Percentiles rank a stretch among this genome's conserved stretches.
phyloP scores from a whole-genome alignment of 352 stramenopile genomes.

The Phytophthora melonis region DNA sequence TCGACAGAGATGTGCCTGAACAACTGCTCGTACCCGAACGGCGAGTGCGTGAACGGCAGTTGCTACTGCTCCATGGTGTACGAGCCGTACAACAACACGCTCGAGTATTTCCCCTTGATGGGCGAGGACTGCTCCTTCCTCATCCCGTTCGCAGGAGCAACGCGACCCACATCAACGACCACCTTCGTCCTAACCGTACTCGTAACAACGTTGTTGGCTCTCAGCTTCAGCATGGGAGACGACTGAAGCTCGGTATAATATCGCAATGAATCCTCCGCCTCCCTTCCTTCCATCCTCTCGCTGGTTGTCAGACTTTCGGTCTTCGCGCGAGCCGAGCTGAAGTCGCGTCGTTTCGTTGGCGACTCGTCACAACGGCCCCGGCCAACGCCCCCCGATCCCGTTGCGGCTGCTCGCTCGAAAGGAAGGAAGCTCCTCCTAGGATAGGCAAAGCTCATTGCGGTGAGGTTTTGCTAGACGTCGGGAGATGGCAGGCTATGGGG shows the following conservation, averaged over 20 bases:
- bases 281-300: background rate
- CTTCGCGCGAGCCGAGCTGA: background rate
- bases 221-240: slow-evolving; percentile 24
- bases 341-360: slow-evolving; percentile 38
- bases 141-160: slow-evolving; percentile 65
- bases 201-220: slow-evolving; percentile 19
- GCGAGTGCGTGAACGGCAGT: slow-evolving; percentile 90
- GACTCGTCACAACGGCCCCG: slow-evolving; percentile 39
- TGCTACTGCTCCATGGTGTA: slow-evolving; percentile 95
- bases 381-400: slow-evolving; percentile 24
- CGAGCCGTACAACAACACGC: slow-evolving; percentile 95
- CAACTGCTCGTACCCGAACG: slow-evolving; percentile 98
- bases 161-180: slow-evolving; percentile 4
- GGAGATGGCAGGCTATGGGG: slow-evolving; percentile 50
- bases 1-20: slow-evolving; percentile 93
- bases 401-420: slow-evolving; percentile 21
- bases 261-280: background rate
- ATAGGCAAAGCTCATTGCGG: slow-evolving; percentile 12
- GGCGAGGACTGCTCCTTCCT: slow-evolving; percentile 89
- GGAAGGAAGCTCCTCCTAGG: slow-evolving; percentile 14
- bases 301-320: slow-evolving; percentile 2
- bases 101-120: slow-evolving; percentile 81
- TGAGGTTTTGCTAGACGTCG: background rate
- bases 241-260: slow-evolving; percentile 13
- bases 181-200: slow-evolving; percentile 11